phyloP scores from a whole-genome alignment of 2,329 filamentous ascomycete genomes.

The Leptographium flavum region DNA sequence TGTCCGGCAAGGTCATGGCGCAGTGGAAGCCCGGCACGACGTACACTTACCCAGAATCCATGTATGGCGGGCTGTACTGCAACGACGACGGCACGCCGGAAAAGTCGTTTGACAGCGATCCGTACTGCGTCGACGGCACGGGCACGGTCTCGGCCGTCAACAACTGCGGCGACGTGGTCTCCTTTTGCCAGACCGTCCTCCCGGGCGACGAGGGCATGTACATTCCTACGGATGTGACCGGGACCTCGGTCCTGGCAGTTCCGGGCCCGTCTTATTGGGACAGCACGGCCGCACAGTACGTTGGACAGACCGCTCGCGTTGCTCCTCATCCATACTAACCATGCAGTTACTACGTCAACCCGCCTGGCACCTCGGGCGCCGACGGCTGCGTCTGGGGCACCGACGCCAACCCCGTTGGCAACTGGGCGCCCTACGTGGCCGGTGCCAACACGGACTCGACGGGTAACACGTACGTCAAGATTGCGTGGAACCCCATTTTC shows the following conservation, averaged over 20 bases:
- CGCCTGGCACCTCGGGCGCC: slow-evolving; percentile 45
- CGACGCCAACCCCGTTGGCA: slow-evolving; percentile 46
- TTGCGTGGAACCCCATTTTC: slow-evolving; percentile 68
- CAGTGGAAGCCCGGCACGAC: slow-evolving; percentile 63
- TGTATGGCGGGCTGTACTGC: slow-evolving; percentile 66
- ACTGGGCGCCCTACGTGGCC: slow-evolving; percentile 66
- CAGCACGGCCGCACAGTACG: slow-evolving; percentile 59
- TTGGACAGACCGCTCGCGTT: slow-evolving; percentile 8
- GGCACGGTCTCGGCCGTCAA: slow-evolving; percentile 53
- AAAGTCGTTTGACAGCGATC: slow-evolving; percentile 53
- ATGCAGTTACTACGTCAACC: slow-evolving; percentile 60
- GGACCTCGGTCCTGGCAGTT: slow-evolving; percentile 49
- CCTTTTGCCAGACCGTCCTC: slow-evolving; percentile 68
- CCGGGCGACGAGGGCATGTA: slow-evolving; percentile 73
- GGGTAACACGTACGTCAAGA: slow-evolving; percentile 59
- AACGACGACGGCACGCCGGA: slow-evolving; percentile 48
- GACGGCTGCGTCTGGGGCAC: slow-evolving; percentile 62
- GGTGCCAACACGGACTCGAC: slow-evolving; percentile 54
- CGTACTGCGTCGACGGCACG: slow-evolving; percentile 57
- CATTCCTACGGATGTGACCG: slow-evolving; percentile 56
- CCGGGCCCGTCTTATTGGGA: slow-evolving; percentile 59
- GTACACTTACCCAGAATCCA: slow-evolving; percentile 56
- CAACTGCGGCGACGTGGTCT: slow-evolving; percentile 44
- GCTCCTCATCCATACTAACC: not conserved
- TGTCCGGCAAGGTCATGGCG: slow-evolving; percentile 58